Evolutionary conservation across 169 alveolate species (phyloP).

Genomic region (Cryptosporidium sp.): DNA sequence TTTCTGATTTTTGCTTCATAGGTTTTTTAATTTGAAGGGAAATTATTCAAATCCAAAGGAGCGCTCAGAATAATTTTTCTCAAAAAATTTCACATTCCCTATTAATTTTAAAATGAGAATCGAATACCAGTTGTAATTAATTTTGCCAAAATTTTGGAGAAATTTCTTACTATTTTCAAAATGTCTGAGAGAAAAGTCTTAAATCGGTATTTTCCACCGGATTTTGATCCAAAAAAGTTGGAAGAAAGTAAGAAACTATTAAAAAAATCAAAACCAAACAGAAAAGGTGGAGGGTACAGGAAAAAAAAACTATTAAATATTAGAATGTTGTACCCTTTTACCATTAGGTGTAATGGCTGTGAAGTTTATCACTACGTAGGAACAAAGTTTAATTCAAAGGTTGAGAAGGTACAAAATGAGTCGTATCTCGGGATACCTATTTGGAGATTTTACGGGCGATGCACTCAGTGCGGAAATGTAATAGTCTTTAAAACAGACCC

Average conservation of each 20-base stretch:
- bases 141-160: neutral
- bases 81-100: neutral
- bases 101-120: neutral
- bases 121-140: neutral
- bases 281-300: conserved; percentile 75
- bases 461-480: conserved; percentile 95
- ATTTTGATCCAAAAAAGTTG: conserved; percentile 97
- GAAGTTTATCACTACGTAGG: conserved; percentile 97
- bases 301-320: conserved; percentile 90
- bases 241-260: conserved; percentile 87
- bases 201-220: conserved; percentile 98
- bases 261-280: conserved; percentile 81
- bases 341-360: conserved; percentile 95
- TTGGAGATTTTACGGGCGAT: conserved; percentile 97
- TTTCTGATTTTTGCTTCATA: conserved; percentile 15
- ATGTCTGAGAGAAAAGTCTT: conserved; percentile 99
- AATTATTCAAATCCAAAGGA: neutral
- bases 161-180: neutral
- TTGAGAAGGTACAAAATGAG: conserved; percentile 93
- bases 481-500: conserved; percentile 95
- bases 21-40: neutral
- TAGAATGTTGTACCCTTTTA: conserved; percentile 99
- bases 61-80: neutral
- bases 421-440: conserved; percentile 96
- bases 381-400: conserved; percentile 97